A percentile compares a stretch with the other conserved stretches of the same genome.
Evolutionary conservation across 2,329 filamentous ascomycete genomes (phyloP).

Genomic region (Microdochium paspali): DNA sequence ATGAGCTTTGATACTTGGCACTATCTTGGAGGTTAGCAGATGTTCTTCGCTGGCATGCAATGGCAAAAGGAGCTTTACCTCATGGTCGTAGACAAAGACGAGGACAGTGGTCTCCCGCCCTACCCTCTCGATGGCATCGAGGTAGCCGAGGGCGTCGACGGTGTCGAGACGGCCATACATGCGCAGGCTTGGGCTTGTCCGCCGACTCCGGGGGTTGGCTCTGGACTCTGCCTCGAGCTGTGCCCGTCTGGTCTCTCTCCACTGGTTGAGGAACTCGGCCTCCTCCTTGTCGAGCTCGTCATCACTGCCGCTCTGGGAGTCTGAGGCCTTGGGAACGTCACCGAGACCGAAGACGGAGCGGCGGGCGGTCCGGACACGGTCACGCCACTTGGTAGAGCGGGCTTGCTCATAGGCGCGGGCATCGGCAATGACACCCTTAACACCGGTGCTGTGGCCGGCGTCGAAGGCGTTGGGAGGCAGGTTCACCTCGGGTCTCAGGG

Average conservation of each 20-base stretch:
- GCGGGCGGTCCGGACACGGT: conserved; percentile 40
- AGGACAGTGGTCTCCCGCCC: conserved; percentile 73
- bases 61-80: conserved; percentile 52
- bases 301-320: conserved; percentile 30
- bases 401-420: conserved; percentile 68
- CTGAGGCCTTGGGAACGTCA: conserved; percentile 16
- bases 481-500: conserved; percentile 39
- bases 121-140: conserved; percentile 94
- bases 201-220: conserved; percentile 48
- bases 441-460: conserved; percentile 64
- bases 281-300: conserved; percentile 53
- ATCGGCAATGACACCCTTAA: conserved; percentile 82
- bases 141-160: conserved; percentile 83
- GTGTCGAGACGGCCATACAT: conserved; percentile 71
- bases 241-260: conserved; percentile 70
- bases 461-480: conserved; percentile 56
- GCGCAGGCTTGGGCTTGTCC: conserved; percentile 67
- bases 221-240: conserved; percentile 62
- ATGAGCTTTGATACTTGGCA: conserved; percentile 71
- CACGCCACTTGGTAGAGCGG: conserved; percentile 44
- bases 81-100: conserved; percentile 85
- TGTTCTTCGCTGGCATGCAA: conserved; percentile 7
- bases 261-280: conserved; percentile 72
- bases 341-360: conserved; percentile 45
- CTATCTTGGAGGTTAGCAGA: conserved; percentile 33